Conservation (phyloP, 2,329 filamentous ascomycete species). For the Fusarium domesticum region DNA sequence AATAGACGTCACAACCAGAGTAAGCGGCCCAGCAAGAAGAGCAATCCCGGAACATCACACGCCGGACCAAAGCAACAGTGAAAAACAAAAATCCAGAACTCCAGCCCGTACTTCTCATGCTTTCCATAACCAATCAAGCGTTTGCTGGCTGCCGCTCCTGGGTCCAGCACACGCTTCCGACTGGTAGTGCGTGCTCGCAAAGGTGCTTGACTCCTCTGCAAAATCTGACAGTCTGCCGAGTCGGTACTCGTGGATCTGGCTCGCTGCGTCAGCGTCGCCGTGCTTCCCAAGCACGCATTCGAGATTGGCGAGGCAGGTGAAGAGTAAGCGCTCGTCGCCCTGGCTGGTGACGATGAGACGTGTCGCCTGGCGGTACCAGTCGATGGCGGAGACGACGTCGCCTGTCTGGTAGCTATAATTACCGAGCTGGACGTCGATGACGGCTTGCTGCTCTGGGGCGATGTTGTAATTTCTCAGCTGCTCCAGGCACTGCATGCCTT, state of each 20-base stretch:
- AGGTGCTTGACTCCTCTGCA: constrained; percentile 27
- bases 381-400: constrained; percentile 29
- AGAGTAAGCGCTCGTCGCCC: constrained; percentile 32
- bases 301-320: constrained; percentile 35
- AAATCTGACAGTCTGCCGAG: constrained; percentile 31
- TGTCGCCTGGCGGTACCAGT: constrained; percentile 31
- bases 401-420: constrained; percentile 32
- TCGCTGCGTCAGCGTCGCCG: constrained; percentile 26
- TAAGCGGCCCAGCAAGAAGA: too few species aligned
- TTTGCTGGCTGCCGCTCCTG: constrained; percentile 16
- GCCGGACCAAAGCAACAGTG: not conserved
- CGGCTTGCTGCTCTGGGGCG: constrained; percentile 32
- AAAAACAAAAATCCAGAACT: too few species aligned
- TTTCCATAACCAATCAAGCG: constrained; percentile 24
- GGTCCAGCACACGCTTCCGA: constrained; percentile 18
- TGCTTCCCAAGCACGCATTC: constrained; percentile 28
- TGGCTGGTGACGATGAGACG: constrained; percentile 28
- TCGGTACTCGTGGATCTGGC: constrained; percentile 28
- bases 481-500: constrained; percentile 31
- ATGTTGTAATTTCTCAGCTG: constrained; percentile 30
- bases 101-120: too few species aligned
- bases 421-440: constrained; percentile 32
- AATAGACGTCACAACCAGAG: too few species aligned
- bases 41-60: not conserved
- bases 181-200: constrained; percentile 16